A percentile compares a stretch with the other conserved stretches of the same genome.
These are phyloP conservation scores for Eurotiales sp. DNA, from an alignment of 2,329 filamentous ascomycete genomes.

Conservation along the genomic window DNA sequence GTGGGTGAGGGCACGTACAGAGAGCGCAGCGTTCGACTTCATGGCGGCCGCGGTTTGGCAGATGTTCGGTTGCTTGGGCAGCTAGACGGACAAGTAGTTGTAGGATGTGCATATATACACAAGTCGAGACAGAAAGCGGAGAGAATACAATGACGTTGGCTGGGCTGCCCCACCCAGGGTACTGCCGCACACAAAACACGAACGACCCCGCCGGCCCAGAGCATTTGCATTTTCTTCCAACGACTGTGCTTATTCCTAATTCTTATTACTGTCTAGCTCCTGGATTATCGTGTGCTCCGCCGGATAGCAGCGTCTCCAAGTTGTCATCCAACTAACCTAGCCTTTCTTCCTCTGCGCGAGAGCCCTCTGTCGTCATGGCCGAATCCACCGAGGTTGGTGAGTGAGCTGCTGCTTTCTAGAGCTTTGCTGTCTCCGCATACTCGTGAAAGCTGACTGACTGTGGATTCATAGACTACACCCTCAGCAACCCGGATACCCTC, in stretches of 20 bases:
- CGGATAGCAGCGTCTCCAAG: too few relatives aligned
- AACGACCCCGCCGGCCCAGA: conserved; percentile 7
- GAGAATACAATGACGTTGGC: conserved; percentile 8
- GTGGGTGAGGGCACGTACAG: conserved; percentile 51
- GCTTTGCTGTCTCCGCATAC: conserved; percentile 6
- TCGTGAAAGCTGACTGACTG: conserved; percentile 9
- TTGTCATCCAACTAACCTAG: too few relatives aligned
- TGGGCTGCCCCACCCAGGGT: conserved; percentile 7
- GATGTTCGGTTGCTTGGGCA: neutral
- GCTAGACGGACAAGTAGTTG: too few relatives aligned
- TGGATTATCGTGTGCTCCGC: too few relatives aligned
- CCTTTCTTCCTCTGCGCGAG: neutral
- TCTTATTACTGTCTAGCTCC: too few relatives aligned
- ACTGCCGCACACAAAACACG: conserved; percentile 13
- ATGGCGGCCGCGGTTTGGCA: conserved; percentile 18
- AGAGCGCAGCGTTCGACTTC: conserved; percentile 26
- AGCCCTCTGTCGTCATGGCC: conserved; percentile 32
- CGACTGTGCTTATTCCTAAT: neutral
- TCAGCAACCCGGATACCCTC: conserved; percentile 88
- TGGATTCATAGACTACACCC: conserved; percentile 66
- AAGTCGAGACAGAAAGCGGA: too few relatives aligned
- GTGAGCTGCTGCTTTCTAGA: conserved; percentile 18
- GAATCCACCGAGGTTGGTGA: conserved; percentile 41
- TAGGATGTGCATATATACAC: too few relatives aligned
- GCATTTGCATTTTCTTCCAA: conserved; percentile 7